Percentiles rank a stretch among this genome's conserved stretches.
Conservation (phyloP, 352 stramenopile species). For the Globisporangium radiosum region DNA sequence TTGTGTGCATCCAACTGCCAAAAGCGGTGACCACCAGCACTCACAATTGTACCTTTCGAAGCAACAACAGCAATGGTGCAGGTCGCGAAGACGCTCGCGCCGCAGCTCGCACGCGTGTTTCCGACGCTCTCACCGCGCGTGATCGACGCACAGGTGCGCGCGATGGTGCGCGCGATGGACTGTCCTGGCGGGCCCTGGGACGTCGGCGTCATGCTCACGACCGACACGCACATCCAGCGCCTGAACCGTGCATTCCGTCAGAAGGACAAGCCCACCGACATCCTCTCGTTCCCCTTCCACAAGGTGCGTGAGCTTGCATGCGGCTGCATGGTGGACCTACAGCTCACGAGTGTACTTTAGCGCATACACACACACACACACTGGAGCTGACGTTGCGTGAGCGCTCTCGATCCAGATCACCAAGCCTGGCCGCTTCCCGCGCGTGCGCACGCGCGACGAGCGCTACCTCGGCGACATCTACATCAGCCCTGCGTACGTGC, state of each 20-base stretch:
- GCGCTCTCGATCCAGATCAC: slow-evolving; percentile 26
- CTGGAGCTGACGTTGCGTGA: too few relatives aligned
- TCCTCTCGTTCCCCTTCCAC: slow-evolving; percentile 78
- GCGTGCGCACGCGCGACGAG: slow-evolving; percentile 38
- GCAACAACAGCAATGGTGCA: slow-evolving; percentile 32
- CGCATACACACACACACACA: background rate
- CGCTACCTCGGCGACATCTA: slow-evolving; percentile 82
- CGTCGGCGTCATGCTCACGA: slow-evolving; percentile 76
- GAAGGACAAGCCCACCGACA: slow-evolving; percentile 78
- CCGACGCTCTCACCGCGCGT: slow-evolving; percentile 27
- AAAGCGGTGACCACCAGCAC: too few relatives aligned
- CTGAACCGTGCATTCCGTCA: slow-evolving; percentile 68
- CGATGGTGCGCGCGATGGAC: slow-evolving; percentile 62
- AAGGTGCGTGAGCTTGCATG: slow-evolving; percentile 22
- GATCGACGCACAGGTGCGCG: slow-evolving; percentile 55
- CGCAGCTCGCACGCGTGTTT: slow-evolving; percentile 27
- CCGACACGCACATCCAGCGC: slow-evolving; percentile 61
- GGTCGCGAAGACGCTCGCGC: slow-evolving; percentile 43
- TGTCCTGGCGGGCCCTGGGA: slow-evolving; percentile 63
- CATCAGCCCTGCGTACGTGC: slow-evolving; percentile 76
- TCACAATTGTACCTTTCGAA: too few relatives aligned
- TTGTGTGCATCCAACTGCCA: too few relatives aligned
- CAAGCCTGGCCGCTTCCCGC: slow-evolving; percentile 51
- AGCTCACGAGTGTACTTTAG: background rate
- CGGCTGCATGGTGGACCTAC: background rate